phyloP scores from a whole-genome alignment of 2,329 filamentous ascomycete species.

The Penicillium sp. region DNA sequence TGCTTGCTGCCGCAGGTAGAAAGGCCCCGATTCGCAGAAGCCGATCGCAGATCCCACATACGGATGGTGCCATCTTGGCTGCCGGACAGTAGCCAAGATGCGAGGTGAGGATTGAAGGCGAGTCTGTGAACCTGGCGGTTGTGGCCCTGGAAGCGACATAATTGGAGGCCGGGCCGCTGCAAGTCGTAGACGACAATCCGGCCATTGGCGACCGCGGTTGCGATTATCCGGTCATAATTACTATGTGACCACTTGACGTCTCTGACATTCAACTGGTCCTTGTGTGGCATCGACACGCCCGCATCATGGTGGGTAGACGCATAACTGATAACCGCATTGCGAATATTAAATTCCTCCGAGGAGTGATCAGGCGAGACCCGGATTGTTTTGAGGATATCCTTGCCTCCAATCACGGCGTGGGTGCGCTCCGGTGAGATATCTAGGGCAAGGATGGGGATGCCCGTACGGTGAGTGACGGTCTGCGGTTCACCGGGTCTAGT shows the following conservation, averaged over 20 bases:
- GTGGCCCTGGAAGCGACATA: constrained; percentile 63
- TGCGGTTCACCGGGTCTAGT: constrained; percentile 50
- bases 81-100: constrained; percentile 60
- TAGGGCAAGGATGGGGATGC: constrained; percentile 61
- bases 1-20: constrained; percentile 55
- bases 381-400: constrained; percentile 65
- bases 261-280: constrained; percentile 60
- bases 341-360: constrained; percentile 63
- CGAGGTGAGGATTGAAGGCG: constrained; percentile 63
- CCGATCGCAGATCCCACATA: constrained; percentile 62
- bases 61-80: constrained; percentile 64
- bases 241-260: constrained; percentile 69
- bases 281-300: constrained; percentile 49
- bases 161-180: constrained; percentile 58
- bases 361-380: constrained; percentile 56
- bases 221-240: constrained; percentile 58
- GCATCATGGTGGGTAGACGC: constrained; percentile 51
- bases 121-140: constrained; percentile 64
- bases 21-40: constrained; percentile 48
- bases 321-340: constrained; percentile 59
- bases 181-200: constrained; percentile 66
- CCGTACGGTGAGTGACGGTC: constrained; percentile 62
- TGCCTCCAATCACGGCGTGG: constrained; percentile 63
- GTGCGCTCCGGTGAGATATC: constrained; percentile 63
- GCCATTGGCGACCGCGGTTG: constrained; percentile 63